These are phyloP conservation scores for Pleurotus salmoneostramineus DNA, from an alignment of 768 basidiomycete species.

Conservation along the genomic window DNA sequence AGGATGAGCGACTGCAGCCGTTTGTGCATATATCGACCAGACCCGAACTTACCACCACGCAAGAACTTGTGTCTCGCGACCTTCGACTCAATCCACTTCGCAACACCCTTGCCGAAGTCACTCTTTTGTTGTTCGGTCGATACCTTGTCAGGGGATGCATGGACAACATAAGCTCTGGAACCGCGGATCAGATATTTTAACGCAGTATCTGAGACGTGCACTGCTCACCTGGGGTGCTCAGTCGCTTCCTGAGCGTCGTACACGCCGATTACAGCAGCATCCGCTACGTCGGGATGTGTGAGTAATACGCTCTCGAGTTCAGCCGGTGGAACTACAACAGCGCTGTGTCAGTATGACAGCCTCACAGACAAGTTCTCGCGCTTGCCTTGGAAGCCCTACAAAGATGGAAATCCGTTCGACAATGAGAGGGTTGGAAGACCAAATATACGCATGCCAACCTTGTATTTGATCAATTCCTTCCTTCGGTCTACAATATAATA, in stretches of 20 bases:
- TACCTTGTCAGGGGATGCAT: slow-evolving; percentile 32
- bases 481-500: slow-evolving; percentile 72
- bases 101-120: slow-evolving; percentile 47
- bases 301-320: slow-evolving; percentile 78
- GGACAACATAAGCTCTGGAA: slow-evolving; percentile 61
- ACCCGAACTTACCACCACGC: slow-evolving; percentile 51
- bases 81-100: slow-evolving; percentile 61
- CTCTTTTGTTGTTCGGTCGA: slow-evolving; percentile 30
- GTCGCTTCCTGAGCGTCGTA: slow-evolving; percentile 65
- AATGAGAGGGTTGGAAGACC: background rate
- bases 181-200: background rate
- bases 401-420: background rate
- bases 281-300: slow-evolving; percentile 71
- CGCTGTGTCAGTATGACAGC: background rate
- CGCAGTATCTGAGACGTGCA: background rate
- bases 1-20: too few species aligned
- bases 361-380: background rate
- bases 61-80: slow-evolving; percentile 76
- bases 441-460: slow-evolving; percentile 29
- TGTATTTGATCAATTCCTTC: slow-evolving; percentile 78
- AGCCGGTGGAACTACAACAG: slow-evolving; percentile 69
- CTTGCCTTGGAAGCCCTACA: slow-evolving; percentile 72
- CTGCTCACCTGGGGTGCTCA: slow-evolving; percentile 67
- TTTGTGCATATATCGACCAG: slow-evolving; percentile 14
- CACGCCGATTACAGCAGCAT: slow-evolving; percentile 80